Evolutionary conservation across 225 moss, liverwort and hornwort genomes (phyloP), one percentile per base, ranked within the genome.

Genomic region (Ulota crispa): DNA sequence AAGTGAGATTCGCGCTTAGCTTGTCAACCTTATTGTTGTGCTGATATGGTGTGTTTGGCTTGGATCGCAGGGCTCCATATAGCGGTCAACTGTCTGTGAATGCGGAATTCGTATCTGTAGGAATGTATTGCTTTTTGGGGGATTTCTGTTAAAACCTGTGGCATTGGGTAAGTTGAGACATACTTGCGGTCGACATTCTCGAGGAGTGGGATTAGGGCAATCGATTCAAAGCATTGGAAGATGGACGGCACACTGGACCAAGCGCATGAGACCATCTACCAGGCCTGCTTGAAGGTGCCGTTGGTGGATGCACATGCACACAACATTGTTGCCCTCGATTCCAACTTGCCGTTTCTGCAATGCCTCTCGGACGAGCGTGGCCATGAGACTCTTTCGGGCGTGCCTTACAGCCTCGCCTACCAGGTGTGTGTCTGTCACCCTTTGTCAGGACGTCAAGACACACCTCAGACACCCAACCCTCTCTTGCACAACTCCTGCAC

Each of bases 251-350:
- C 74, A 42, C 20, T 80, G 80, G 87, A 87, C 66, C 87, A 83
- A 80, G 89, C 81, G 64, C 89, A 89, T 19, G 87, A 89, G 83
- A 85, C 77, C 30, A 89, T 89, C 52, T 85, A 87, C 42, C 69
- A 84, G 80, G 80, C 87, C 0, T 89, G 89, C 75, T 70, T 80
- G 78, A 80, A 78, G 59, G 85, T 85, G 76, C 87, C 89, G 1
- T 78, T 89, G 0, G 89, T 89, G 70, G 89, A 89, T 65, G 89
- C 89, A 37, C 89, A 89, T 26, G 89, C 89, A 0, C 89, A 89
- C 83, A 89, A 89, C 83, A 78, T 89, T 30, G 89, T 89, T 16
- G 87, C 89, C 2, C 71, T 89, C 9, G 89, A 87, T 59, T 89
- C 89, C 78, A 87, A 52, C 82, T 83, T 89, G 65, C 89, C 89